These are phyloP conservation scores for Corylus heterophylla DNA, from an alignment of 306 rosid genomes.

Conservation along the genomic window DNA sequence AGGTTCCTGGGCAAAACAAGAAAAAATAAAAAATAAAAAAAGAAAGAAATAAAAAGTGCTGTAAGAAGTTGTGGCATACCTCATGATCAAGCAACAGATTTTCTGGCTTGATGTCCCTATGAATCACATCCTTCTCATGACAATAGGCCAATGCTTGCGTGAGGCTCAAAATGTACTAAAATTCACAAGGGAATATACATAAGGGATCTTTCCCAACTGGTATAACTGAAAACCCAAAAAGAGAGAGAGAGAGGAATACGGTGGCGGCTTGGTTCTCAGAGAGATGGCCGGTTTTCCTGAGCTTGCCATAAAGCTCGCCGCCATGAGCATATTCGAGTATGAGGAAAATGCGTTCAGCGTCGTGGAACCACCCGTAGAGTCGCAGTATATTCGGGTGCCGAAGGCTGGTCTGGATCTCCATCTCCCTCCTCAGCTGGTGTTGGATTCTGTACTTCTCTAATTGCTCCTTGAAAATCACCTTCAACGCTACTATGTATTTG, in stretches of 20 bases:
- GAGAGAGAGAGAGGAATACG: conserved; percentile 28
- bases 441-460: conserved; percentile 67
- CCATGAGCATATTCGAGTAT: conserved; percentile 86
- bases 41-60: background rate
- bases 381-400: conserved; percentile 65
- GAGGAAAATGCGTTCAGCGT: conserved; percentile 64
- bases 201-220: background rate
- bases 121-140: conserved; percentile 91
- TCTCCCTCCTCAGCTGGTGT: conserved; percentile 72
- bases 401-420: conserved; percentile 73
- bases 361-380: conserved; percentile 89
- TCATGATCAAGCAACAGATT: conserved; percentile 85
- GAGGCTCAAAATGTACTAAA: conserved; percentile 76
- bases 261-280: conserved; percentile 76
- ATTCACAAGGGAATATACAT: conserved; percentile 19
- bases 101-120: conserved; percentile 93
- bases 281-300: conserved; percentile 45
- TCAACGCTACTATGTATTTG: conserved; percentile 73
- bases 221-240: background rate
- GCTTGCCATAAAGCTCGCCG: conserved; percentile 76
- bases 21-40: background rate
- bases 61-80: conserved; percentile 38
- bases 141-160: conserved; percentile 83
- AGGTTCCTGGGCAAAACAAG: background rate
- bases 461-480: conserved; percentile 72